A percentile compares a stretch with the other conserved stretches of the same genome.
These are phyloP conservation scores for Neofusicoccum parvum DNA, from an alignment of 2,329 filamentous ascomycete species.

Conservation along the genomic window DNA sequence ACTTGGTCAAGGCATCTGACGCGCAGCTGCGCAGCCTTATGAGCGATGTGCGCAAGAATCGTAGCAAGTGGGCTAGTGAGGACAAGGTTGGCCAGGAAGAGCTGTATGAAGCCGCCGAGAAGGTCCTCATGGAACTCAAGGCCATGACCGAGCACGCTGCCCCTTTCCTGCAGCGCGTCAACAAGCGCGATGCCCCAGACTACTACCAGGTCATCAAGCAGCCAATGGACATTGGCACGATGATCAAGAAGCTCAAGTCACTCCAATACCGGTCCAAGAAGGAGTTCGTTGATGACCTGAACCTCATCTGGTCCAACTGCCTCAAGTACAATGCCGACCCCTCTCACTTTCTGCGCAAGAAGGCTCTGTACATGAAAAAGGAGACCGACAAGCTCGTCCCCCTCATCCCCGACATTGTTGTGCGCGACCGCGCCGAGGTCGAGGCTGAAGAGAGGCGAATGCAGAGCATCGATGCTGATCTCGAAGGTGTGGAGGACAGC, in stretches of 20 bases:
- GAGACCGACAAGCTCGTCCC: slow-evolving; percentile 96
- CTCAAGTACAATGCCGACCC: slow-evolving; percentile 92
- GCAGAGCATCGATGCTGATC: slow-evolving; percentile 68
- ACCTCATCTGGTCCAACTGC: slow-evolving; percentile 96
- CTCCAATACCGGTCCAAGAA: slow-evolving; percentile 67
- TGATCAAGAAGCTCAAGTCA: slow-evolving; percentile 95
- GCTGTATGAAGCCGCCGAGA: slow-evolving; percentile 93
- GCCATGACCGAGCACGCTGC: slow-evolving; percentile 96
- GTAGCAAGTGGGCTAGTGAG: slow-evolving; percentile 98
- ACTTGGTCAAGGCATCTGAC: slow-evolving; percentile 87
- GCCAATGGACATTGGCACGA: slow-evolving; percentile 95
- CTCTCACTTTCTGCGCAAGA: slow-evolving; percentile 82
- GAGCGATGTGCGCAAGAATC: slow-evolving; percentile 96
- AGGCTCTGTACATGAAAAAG: slow-evolving; percentile 94
- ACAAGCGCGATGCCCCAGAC: slow-evolving; percentile 95
- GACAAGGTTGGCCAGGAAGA: slow-evolving; percentile 98
- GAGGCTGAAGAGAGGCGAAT: slow-evolving; percentile 73
- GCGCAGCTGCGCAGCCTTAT: slow-evolving; percentile 89
- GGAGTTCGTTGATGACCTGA: slow-evolving; percentile 91
- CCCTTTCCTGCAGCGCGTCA: slow-evolving; percentile 91
- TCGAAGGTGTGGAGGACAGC: slow-evolving; percentile 67
- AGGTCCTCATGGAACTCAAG: slow-evolving; percentile 95
- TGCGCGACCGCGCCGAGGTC: slow-evolving; percentile 89
- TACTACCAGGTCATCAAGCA: slow-evolving; percentile 94
- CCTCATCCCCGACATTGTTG: slow-evolving; percentile 87